These are phyloP conservation scores for Nicotiana knightiana DNA, from an alignment of 257 asterid species.

Conservation along the genomic window DNA sequence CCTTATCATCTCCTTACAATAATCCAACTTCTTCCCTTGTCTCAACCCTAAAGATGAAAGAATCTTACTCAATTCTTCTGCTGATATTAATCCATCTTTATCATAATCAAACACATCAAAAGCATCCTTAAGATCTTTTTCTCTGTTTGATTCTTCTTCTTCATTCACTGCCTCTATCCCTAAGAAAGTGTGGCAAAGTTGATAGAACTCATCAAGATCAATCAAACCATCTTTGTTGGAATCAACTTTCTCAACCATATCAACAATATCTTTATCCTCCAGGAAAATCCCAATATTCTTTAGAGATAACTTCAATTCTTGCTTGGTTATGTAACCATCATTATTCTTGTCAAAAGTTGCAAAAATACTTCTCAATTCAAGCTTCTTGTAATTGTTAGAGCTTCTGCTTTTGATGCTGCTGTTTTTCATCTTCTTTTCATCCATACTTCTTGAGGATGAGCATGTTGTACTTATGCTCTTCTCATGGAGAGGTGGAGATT, in stretches of 20 bases:
- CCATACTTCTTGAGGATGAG: not conserved
- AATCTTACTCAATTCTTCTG: conserved; percentile 63
- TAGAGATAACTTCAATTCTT: conserved; percentile 57
- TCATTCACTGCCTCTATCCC: conserved; percentile 1
- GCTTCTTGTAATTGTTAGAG: not conserved
- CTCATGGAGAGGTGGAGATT: conserved; percentile 7
- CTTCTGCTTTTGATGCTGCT: not conserved
- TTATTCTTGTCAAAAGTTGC: conserved; percentile 74
- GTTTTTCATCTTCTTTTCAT: not conserved
- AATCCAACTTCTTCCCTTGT: conserved; percentile 54
- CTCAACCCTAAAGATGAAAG: conserved; percentile 57
- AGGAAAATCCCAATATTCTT: conserved; percentile 56
- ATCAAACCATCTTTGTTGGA: conserved; percentile 67
- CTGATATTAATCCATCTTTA: conserved; percentile 65
- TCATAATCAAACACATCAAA: conserved; percentile 77
- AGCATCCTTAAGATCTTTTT: conserved; percentile 51
- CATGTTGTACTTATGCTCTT: not conserved
- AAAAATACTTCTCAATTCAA: conserved; percentile 39
- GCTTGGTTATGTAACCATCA: conserved; percentile 70
- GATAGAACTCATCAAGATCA: conserved; percentile 65
- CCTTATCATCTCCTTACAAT: conserved; percentile 70
- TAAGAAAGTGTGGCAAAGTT: conserved; percentile 40
- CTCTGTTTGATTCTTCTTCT: conserved; percentile 18
- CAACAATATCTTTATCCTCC: conserved; percentile 53
- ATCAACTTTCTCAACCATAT: conserved; percentile 61